Evolutionary conservation across 164 flowering plant genomes (phyloP).

Genomic region (Taxillus chinensis): DNA sequence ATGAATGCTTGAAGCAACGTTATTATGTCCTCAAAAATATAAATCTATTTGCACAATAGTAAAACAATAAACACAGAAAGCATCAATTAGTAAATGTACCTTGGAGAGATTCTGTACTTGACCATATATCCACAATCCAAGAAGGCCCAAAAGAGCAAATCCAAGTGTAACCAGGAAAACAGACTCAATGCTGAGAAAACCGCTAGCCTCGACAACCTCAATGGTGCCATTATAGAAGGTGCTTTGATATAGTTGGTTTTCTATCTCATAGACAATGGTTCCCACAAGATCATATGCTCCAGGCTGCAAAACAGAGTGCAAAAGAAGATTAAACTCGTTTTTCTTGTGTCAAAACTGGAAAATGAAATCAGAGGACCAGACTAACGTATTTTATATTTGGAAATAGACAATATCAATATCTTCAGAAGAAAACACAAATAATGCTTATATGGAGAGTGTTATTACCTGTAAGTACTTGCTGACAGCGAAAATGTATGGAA

Average conservation of each 20-base stretch:
- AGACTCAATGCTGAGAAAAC: constrained; percentile 65
- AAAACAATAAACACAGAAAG: no score
- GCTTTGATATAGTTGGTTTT: constrained; percentile 63
- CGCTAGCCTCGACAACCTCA: constrained; percentile 86
- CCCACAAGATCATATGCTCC: constrained; percentile 94
- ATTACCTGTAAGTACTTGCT: constrained; percentile 65
- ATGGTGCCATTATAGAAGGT: constrained; percentile 86
- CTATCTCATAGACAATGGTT: constrained; percentile 76
- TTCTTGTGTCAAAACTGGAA: no score
- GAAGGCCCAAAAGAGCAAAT: constrained; percentile 55
- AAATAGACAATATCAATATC: neutral
- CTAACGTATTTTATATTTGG: neutral
- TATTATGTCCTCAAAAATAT: no score
- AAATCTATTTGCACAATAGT: no score
- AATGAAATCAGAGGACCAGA: no score
- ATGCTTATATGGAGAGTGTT: neutral
- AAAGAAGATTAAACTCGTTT: neutral
- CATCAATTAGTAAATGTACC: constrained; percentile 25
- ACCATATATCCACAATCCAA: constrained; percentile 62
- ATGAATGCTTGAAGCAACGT: no score
- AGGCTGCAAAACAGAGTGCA: constrained; percentile 37
- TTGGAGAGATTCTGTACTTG: constrained; percentile 62
- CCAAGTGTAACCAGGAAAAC: constrained; percentile 76
- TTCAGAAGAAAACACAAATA: no score
- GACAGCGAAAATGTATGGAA: neutral